These are phyloP conservation scores for Linnemannia schmuckeri DNA, from an alignment of 192 early-diverging fungal species.

Conservation along the genomic window DNA sequence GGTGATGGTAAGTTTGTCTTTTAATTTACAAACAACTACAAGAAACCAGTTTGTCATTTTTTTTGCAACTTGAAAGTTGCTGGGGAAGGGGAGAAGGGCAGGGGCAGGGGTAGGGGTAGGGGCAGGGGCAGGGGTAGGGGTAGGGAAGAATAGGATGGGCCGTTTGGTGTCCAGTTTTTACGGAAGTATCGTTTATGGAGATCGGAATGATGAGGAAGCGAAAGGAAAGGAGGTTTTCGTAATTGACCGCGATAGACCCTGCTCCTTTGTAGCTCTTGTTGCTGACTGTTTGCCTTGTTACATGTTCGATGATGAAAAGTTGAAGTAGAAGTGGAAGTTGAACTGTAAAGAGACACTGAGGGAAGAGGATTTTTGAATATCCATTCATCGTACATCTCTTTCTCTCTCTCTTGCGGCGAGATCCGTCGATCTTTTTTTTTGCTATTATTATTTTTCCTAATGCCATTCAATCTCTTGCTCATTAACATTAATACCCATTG, in stretches of 20 bases:
- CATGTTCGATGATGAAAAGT: no score
- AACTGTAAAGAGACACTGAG: no score
- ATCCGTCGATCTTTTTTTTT: conserved; percentile 5
- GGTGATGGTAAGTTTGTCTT: conserved; percentile 35
- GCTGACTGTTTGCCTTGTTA: not conserved
- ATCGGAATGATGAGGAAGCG: not conserved
- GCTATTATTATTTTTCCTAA: not conserved
- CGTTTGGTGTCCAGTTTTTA: not conserved
- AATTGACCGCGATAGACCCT: not conserved
- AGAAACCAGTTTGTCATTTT: no score
- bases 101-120: no score
- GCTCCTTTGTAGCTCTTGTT: not conserved
- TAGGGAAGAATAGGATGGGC: no score
- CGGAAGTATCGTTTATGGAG: not conserved
- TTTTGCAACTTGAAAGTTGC: no score
- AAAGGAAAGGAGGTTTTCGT: not conserved
- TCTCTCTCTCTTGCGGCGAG: not conserved
- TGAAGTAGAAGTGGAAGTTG: no score
- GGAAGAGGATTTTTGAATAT: not conserved
- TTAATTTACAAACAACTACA: not conserved
- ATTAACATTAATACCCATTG: not conserved
- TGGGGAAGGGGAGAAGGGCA: no score
- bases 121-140: no score
- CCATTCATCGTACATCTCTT: not conserved
- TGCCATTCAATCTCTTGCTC: not conserved